Percentiles rank a stretch among this genome's conserved stretches.
Evolutionary conservation across 257 asterid genomes (phyloP).

Genomic region (Solanum corneliomulleri): DNA sequence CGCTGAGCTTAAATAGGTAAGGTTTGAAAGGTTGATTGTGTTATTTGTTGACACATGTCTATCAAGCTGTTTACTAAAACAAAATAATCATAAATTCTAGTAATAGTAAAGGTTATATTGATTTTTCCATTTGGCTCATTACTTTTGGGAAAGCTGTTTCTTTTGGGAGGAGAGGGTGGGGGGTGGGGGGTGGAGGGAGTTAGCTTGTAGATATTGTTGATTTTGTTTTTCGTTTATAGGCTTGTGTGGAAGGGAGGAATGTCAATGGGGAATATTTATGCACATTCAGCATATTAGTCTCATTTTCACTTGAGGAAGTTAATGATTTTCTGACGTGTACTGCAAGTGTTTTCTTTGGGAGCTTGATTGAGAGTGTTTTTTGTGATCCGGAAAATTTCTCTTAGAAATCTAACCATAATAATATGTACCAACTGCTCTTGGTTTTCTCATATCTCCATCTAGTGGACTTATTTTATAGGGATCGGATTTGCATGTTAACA

Average conservation of each 20-base stretch:
- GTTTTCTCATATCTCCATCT: background rate
- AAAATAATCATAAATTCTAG: background rate
- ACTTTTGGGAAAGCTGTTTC: background rate
- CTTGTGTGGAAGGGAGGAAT: background rate
- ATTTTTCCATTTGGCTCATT: background rate
- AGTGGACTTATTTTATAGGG: background rate
- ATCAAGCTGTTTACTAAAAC: background rate
- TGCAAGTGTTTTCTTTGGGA: background rate
- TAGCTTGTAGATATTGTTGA: background rate
- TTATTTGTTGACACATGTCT: background rate
- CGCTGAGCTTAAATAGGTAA: background rate
- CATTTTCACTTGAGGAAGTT: background rate
- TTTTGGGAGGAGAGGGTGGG: too few species aligned
- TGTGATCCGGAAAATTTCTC: background rate
- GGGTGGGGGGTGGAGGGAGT: too few species aligned
- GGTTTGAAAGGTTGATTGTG: background rate
- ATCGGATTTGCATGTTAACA: background rate
- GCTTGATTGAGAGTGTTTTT: background rate
- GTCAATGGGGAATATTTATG: background rate
- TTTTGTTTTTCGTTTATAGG: background rate
- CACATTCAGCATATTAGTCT: background rate
- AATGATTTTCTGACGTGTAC: background rate
- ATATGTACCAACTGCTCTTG: background rate
- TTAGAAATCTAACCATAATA: background rate
- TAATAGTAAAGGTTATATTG: background rate